phyloP scores from a whole-genome alignment of 1,284 basidiomycete genomes.

The Ceratobasidium sp. region DNA sequence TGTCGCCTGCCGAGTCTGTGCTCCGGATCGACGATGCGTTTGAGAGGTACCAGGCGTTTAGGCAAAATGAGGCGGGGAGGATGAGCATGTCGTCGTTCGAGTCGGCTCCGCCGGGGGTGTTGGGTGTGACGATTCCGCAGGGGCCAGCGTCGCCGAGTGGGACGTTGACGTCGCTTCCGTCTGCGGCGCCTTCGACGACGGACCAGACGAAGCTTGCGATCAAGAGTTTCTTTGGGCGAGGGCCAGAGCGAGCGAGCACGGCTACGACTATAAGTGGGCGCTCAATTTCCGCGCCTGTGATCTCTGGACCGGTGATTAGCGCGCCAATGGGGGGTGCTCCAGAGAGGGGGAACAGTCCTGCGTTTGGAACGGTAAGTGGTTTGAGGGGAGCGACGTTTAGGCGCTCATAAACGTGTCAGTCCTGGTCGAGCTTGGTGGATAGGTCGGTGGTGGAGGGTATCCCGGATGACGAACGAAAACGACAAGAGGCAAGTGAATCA shows the following conservation, averaged over 20 bases:
- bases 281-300: constrained; percentile 47
- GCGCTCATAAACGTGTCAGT: constrained; percentile 60
- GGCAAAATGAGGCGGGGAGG: constrained; percentile 62
- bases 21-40: constrained; percentile 84
- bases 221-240: constrained; percentile 69
- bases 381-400: constrained; percentile 14
- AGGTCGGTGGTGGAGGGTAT: constrained; percentile 81
- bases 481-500: constrained; percentile 75
- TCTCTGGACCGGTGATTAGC: constrained; percentile 52
- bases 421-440: constrained; percentile 92
- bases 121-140: constrained; percentile 49
- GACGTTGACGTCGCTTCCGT: constrained; percentile 46
- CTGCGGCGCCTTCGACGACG: constrained; percentile 50
- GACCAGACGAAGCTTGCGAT: constrained; percentile 51
- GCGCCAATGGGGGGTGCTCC: constrained; percentile 54
- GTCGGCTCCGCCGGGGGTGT: constrained; percentile 53
- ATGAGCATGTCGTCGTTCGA: constrained; percentile 69
- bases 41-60: constrained; percentile 86
- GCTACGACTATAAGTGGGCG: too few relatives aligned
- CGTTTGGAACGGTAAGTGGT: constrained; percentile 73
- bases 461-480: constrained; percentile 76
- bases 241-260: constrained; percentile 49
- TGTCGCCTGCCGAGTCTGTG: constrained; percentile 54
- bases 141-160: constrained; percentile 46
- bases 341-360: constrained; percentile 60